Base-by-base conservation (phyloP, 306 rosid species). In the Vigna hirtella region DNA sequence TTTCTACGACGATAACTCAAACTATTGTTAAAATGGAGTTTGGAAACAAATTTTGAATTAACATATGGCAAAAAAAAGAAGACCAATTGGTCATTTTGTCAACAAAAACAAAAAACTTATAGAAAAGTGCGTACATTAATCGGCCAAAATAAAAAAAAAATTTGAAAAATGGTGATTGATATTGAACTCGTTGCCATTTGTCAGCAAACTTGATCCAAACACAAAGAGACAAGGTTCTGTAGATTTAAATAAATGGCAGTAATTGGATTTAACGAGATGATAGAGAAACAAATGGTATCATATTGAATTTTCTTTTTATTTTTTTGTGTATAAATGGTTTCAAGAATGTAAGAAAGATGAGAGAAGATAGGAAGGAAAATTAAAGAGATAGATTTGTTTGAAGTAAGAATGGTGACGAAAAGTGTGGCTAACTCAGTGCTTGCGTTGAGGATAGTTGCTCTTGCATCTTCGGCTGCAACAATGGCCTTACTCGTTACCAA, bases 361-460 rank as follows among this genome's bases (percentile, higher is more conserved):
- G 34, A 34, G 4, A n/a, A 56, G 38, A 4, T 10, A 5, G 4
- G 1, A 24, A 24, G 26, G 26, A 28, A 28, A 28, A 28, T 28
- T 28, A 28, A 28, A 28, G 32, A 28, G 4, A 2, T 3, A 28
- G 32, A 0, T 38, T 38, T 38, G 42, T 1, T 28, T 34, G 36
- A 48, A 18, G 55, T 57, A 32, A 82, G 51, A 76, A 59, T 80
- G 87, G 85, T 18, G 73, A 40, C 83, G 34, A 77, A 81, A 88
- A 1, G 45, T 61, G 69, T 76, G 26, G 66, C 85, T 24, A 20
- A 4, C 50, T 32, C 87, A 1, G 79, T 87, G 56, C 91, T 91
- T 59, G 74, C 73, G 47, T 56, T 83, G 22, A 88, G 92, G 84
- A 78, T 88, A 43, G 4, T 86, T 50, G 68, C 90, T 70, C 83